These are phyloP conservation scores for Diaporthe destruens DNA, from an alignment of 2,329 filamentous ascomycete genomes.

Conservation along the genomic window DNA sequence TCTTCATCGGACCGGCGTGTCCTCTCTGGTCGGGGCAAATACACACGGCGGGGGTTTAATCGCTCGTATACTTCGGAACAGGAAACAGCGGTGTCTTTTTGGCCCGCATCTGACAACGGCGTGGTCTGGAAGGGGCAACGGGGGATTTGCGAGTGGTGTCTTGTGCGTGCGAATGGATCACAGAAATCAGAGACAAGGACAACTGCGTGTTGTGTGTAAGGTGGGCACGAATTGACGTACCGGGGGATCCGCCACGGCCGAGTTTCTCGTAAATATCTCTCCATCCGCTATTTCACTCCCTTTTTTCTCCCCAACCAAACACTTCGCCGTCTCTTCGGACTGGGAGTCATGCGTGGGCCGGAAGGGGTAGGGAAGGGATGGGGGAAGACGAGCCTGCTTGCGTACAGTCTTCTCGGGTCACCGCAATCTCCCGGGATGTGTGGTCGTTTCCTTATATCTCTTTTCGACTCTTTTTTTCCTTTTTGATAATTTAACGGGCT, in stretches of 20 bases:
- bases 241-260: conserved; percentile 36
- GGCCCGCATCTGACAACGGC: conserved; percentile 42
- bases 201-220: conserved; percentile 40
- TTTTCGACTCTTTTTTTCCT: conserved; percentile 41
- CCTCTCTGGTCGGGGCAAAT: conserved; percentile 44
- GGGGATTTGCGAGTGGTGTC: conserved; percentile 36
- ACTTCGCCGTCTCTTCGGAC: conserved; percentile 12
- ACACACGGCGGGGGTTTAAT: conserved; percentile 43
- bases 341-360: conserved; percentile 22
- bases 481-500: conserved; percentile 43
- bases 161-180: conserved; percentile 38
- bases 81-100: conserved; percentile 43
- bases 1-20: conserved; percentile 45
- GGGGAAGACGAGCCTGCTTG: conserved; percentile 34
- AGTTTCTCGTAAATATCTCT: conserved; percentile 40
- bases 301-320: conserved; percentile 6
- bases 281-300: conserved; percentile 27
- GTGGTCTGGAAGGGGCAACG: conserved; percentile 39
- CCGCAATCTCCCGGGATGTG: conserved; percentile 33
- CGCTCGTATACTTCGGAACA: conserved; percentile 42
- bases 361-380: background rate
- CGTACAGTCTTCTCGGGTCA: conserved; percentile 38
- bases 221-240: conserved; percentile 38
- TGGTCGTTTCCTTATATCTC: conserved; percentile 40
- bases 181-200: conserved; percentile 42